A percentile compares a stretch with the other conserved stretches of the same genome.
Conservation (phyloP, 1,284 basidiomycete species). For the Marasmius tenuissimus region DNA sequence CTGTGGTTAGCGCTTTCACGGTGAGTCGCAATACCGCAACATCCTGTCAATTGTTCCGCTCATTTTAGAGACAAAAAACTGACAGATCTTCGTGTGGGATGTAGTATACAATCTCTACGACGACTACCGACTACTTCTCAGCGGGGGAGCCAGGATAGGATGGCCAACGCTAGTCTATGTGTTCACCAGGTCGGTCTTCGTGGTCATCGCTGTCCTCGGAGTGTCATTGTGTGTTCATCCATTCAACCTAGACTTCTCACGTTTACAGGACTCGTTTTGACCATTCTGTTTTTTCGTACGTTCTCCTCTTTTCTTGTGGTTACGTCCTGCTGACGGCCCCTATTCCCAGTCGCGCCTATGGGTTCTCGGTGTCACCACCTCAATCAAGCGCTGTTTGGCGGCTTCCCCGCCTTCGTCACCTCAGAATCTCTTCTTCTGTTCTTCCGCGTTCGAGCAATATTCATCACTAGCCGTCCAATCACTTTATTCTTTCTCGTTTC, state of each 20-base stretch:
- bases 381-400: not conserved
- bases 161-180: not conserved
- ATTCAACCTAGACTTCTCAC: not conserved
- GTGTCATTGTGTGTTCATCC: not conserved
- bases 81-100: not conserved
- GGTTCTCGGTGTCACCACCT: not conserved
- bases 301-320: not conserved
- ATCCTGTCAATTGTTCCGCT: no score
- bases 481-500: not conserved
- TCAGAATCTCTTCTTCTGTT: not conserved
- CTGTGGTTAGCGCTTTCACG: no score
- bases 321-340: not conserved
- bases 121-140: not conserved
- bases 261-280: not conserved
- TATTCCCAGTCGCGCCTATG: not conserved
- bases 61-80: not conserved
- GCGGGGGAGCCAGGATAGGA: not conserved
- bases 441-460: not conserved
- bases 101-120: not conserved
- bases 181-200: not conserved
- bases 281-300: not conserved
- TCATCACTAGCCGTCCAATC: not conserved
- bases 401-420: not conserved
- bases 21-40: no score
- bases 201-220: not conserved